Conservation (phyloP, 2,329 filamentous ascomycete genomes). For the Fonsecaea nubica region DNA sequence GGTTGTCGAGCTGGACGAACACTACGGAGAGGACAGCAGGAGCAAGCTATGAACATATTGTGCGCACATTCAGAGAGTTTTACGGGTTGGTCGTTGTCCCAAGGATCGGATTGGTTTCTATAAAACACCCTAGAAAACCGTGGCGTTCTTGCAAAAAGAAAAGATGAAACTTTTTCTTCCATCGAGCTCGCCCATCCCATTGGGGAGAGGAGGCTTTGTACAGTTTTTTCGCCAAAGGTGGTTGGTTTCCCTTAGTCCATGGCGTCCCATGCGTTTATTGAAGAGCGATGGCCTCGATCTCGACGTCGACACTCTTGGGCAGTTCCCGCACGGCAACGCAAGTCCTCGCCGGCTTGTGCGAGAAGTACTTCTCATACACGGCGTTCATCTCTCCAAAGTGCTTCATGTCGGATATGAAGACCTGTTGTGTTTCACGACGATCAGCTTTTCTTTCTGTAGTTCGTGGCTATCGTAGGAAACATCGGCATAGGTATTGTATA, state of each 20-base stretch:
- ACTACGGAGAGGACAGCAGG: constrained; percentile 61
- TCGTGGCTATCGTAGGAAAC: background rate
- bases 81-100: background rate
- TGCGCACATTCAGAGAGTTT: background rate
- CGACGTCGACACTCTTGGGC: constrained; percentile 67
- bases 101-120: background rate
- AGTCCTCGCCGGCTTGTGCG: constrained; percentile 67
- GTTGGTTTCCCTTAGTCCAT: background rate
- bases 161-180: background rate
- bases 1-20: constrained; percentile 81
- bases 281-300: constrained; percentile 70
- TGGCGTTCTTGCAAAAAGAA: background rate
- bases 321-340: constrained; percentile 69
- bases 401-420: constrained; percentile 91
- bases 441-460: background rate
- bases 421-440: constrained; percentile 45
- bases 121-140: background rate
- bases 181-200: background rate
- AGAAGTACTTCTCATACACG: constrained; percentile 74
- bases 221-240: background rate
- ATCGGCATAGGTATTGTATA: too few relatives aligned
- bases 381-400: constrained; percentile 83
- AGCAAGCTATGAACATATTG: constrained; percentile 46
- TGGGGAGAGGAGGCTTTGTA: background rate
- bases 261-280: constrained; percentile 43